Conservation (phyloP, 768 basidiomycete species). For the Kwoniella sp. region DNA sequence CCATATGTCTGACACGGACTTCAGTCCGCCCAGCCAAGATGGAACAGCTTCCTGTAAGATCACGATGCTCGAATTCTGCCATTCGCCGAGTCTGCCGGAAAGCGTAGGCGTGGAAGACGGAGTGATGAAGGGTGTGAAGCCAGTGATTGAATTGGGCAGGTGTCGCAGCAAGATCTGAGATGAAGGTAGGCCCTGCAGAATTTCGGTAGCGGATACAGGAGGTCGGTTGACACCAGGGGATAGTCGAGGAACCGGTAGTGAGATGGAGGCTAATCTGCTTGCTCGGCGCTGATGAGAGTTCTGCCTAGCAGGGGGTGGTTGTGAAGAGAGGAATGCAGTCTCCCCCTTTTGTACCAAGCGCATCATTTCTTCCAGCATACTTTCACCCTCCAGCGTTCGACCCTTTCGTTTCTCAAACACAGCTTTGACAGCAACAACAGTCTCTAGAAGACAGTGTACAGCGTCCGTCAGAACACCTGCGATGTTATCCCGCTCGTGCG, state of each 20-base stretch:
- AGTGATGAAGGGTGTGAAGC: slow-evolving; percentile 85
- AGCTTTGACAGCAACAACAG: slow-evolving; percentile 24
- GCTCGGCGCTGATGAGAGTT: slow-evolving; percentile 45
- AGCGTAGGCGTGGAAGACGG: slow-evolving; percentile 62
- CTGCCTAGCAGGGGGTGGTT: slow-evolving; percentile 1
- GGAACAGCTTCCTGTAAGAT: slow-evolving; percentile 34
- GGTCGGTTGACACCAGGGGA: slow-evolving; percentile 55
- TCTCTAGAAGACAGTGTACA: slow-evolving; percentile 37
- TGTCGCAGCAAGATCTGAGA: slow-evolving; percentile 74
- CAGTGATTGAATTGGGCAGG: slow-evolving; percentile 69
- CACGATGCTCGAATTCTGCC: slow-evolving; percentile 28
- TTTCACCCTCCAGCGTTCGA: slow-evolving; percentile 11
- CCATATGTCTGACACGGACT: slow-evolving; percentile 39
- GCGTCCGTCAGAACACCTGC: slow-evolving; percentile 31
- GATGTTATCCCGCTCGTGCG: slow-evolving; percentile 31
- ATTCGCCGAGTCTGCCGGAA: slow-evolving; percentile 19
- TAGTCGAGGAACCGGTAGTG: slow-evolving; percentile 36
- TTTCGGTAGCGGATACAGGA: slow-evolving; percentile 69
- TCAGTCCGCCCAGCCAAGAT: slow-evolving; percentile 35
- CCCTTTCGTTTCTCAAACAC: slow-evolving; percentile 29
- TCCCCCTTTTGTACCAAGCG: slow-evolving; percentile 43
- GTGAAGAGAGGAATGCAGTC: slow-evolving; percentile 3
- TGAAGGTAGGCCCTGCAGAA: slow-evolving; percentile 75
- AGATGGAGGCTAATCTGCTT: slow-evolving; percentile 57
- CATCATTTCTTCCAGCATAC: slow-evolving; percentile 48